Conservation (phyloP, 2,329 filamentous ascomycete genomes). For the Calycina marina region DNA sequence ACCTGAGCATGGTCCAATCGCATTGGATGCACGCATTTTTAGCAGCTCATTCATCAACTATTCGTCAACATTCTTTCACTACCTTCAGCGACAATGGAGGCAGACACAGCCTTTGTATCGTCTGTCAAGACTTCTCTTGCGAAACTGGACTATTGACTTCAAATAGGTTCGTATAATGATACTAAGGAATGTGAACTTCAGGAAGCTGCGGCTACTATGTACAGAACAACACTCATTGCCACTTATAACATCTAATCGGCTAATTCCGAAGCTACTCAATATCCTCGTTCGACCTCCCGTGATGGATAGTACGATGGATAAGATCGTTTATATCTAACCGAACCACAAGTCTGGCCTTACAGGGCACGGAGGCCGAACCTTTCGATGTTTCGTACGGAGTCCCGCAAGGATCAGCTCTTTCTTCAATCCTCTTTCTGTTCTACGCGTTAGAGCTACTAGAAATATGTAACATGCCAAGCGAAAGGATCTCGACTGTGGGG, state of each 20-base stretch:
- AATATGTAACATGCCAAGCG: too few species aligned
- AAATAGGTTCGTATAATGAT: conserved; percentile 28
- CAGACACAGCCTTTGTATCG: conserved; percentile 20
- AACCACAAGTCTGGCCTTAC: too few species aligned
- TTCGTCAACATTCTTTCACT: conserved; percentile 5
- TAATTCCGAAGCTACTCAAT: conserved; percentile 40
- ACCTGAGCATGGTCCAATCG: conserved; percentile 40
- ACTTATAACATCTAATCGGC: conserved; percentile 39
- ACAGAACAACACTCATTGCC: conserved; percentile 32
- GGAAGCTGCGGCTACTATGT: conserved; percentile 22
- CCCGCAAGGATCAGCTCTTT: too few species aligned
- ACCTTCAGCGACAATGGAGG: conserved; percentile 7
- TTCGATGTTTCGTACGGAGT: too few species aligned
- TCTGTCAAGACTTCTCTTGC: conserved; percentile 28
- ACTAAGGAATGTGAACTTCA: conserved; percentile 37
- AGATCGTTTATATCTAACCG: too few species aligned
- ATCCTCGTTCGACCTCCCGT: conserved; percentile 28
- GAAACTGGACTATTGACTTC: conserved; percentile 35
- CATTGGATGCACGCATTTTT: conserved; percentile 39
- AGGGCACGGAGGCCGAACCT: too few species aligned
- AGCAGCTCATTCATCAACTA: conserved; percentile 33
- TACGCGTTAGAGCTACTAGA: too few species aligned
- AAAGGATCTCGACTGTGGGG: too few species aligned
- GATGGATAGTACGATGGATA: too few species aligned
- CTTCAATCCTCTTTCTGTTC: too few species aligned